Conservation (phyloP, 2,329 filamentous ascomycete genomes). For the Neofusicoccum umdonicola region DNA sequence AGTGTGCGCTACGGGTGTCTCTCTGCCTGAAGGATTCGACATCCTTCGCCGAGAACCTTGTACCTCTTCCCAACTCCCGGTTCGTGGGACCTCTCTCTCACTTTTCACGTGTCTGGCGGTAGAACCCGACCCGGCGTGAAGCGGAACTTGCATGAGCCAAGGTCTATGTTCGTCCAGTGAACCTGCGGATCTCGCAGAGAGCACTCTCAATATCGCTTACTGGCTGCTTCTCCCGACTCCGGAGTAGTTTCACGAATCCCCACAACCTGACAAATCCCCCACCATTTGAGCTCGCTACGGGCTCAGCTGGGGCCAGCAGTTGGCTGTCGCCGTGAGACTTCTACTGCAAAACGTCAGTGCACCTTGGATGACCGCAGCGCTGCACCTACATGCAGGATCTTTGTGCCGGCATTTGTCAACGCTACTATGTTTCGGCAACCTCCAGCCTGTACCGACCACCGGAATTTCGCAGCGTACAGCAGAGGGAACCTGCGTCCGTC, state of each 20-base stretch:
- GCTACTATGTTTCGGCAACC: constrained; percentile 8
- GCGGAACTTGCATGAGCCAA: background rate
- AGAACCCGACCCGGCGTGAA: background rate
- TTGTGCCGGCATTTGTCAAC: background rate
- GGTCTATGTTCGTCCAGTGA: background rate
- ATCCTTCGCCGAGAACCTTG: background rate
- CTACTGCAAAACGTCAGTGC: background rate
- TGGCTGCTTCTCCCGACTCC: background rate
- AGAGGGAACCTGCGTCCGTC: background rate
- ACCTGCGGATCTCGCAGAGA: background rate
- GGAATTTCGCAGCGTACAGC: background rate
- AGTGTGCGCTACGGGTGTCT: background rate
- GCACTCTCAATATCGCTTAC: background rate
- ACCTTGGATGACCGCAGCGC: background rate
- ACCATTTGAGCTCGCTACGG: background rate
- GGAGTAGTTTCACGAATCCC: background rate
- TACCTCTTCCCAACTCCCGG: background rate
- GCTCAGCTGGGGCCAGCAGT: background rate
- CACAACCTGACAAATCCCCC: background rate
- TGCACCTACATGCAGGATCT: constrained; percentile 14
- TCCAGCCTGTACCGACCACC: background rate
- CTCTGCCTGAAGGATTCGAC: background rate
- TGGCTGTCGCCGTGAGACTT: background rate
- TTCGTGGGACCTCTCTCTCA: background rate
- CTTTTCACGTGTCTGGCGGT: background rate